Percentiles rank a stretch among this genome's conserved stretches.
These are phyloP conservation scores for Colletotrichum magnum DNA, from an alignment of 2,329 filamentous ascomycete species.

Conservation along the genomic window DNA sequence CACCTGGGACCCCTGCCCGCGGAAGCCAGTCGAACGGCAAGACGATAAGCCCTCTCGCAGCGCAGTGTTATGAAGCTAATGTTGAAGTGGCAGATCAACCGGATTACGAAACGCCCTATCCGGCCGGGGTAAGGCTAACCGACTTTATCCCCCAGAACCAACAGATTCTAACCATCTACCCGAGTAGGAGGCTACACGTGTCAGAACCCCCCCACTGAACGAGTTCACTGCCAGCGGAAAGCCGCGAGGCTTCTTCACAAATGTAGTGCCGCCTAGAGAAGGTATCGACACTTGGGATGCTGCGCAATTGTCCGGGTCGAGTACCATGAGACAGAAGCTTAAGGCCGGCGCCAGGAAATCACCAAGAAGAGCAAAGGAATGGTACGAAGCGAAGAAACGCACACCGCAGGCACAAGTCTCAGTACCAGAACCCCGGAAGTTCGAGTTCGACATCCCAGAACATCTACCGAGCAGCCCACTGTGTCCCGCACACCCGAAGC, in stretches of 20 bases:
- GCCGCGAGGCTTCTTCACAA: constrained; percentile 60
- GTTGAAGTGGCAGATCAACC: constrained; percentile 34
- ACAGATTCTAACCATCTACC: constrained; percentile 31
- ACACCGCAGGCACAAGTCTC: constrained; percentile 40
- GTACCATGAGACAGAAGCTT: constrained; percentile 7
- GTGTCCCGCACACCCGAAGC: constrained; percentile 64
- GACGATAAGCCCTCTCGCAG: background rate
- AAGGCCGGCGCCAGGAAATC: constrained; percentile 44
- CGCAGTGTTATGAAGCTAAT: constrained; percentile 4
- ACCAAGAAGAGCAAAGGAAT: constrained; percentile 48
- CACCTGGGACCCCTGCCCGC: constrained; percentile 48
- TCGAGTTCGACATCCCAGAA: constrained; percentile 65
- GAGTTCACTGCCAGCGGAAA: constrained; percentile 54
- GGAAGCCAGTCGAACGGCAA: constrained; percentile 11
- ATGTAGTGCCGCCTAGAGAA: constrained; percentile 51
- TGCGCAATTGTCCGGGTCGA: background rate
- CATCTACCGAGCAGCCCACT: constrained; percentile 66
- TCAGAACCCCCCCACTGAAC: constrained; percentile 62
- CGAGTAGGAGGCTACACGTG: constrained; percentile 62
- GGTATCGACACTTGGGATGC: constrained; percentile 35
- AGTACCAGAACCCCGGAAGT: constrained; percentile 44
- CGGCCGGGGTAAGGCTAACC: constrained; percentile 49
- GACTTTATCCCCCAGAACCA: background rate
- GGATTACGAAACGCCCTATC: constrained; percentile 47
- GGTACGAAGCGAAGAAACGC: constrained; percentile 53